Evolutionary conservation across 345 rosid species (phyloP).

Genomic region (Sisymbrium irio): DNA sequence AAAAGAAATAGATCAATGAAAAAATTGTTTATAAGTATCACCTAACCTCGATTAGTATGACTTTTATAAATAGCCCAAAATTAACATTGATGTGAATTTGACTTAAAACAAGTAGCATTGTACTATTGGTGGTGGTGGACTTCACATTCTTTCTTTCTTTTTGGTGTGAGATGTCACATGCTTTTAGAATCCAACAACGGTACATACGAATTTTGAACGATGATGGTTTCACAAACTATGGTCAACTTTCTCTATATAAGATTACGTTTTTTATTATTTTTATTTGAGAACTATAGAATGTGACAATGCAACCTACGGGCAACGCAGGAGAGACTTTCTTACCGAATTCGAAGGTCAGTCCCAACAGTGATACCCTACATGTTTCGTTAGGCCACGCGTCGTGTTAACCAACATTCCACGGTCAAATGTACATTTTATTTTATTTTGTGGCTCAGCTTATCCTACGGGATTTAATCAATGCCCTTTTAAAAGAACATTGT

Average conservation of each 20-base stretch:
- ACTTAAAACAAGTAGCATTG: too few species aligned
- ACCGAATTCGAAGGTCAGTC: neutral
- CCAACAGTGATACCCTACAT: constrained; percentile 12
- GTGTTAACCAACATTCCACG: neutral
- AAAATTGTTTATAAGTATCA: too few species aligned
- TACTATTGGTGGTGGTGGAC: neutral
- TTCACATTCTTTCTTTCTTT: neutral
- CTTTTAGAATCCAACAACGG: neutral
- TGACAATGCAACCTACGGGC: neutral
- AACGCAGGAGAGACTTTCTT: constrained; percentile 1
- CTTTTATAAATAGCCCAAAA: too few species aligned
- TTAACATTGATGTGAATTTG: too few species aligned
- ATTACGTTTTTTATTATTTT: neutral
- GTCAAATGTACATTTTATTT: neutral
- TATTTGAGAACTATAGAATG: neutral
- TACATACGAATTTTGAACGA: neutral
- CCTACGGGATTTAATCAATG: neutral
- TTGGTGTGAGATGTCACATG: neutral
- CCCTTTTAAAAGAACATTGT: constrained; percentile 3
- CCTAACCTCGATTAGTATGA: too few species aligned
- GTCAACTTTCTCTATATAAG: neutral
- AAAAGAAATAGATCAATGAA: too few species aligned
- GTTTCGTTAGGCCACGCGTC: constrained; percentile 4
- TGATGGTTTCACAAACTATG: neutral
- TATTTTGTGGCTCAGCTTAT: neutral